Evolutionary conservation across 345 rosid species (phyloP), one percentile per base, ranked within the genome.

Genomic region (Hibiscus trionum): DNA sequence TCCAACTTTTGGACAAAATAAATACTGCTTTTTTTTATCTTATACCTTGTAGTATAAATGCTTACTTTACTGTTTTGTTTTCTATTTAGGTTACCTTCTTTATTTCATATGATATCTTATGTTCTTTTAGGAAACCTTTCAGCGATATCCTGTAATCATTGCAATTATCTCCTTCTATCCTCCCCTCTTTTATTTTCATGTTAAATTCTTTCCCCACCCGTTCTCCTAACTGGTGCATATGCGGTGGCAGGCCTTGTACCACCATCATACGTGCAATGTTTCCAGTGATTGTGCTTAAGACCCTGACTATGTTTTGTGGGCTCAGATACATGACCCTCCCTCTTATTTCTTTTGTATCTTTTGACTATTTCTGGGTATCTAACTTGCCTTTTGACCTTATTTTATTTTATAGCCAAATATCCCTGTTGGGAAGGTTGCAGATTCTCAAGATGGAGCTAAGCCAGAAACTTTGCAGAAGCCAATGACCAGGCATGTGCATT

Each of bases 161-260:
- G 67, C 75, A 58, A 66, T 35, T 77, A 66, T 37, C 52, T 46
- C 24, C 44, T 71, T 53, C 58, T 17, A 67, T 26, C 53, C 12
- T 0, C 46, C 46, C 11, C 47, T 39, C 47, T 44, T 55, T 52
- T 42, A 29, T 17, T 29, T 19, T 19, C 10, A 17, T 55, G 27
- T 55, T 55, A 55, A 55, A 55, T 55, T 55, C 12, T 19, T 74
- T 77, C 10, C 72, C 61, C 67, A 53, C 53, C 58, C 21, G 11
- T 55, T 72, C 56, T 76, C 82, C 85, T 81, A 79, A 90, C 89
- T 73, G 80, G 79, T 84, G 88, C 84, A 82, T 81, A 78, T 85
- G 85, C 81, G 88, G 85, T 90, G 87, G 81, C 88, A 84, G 96
- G 90, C 80, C 79, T 77, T 78, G 85, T 87, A 78, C 86, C 88